Conservation (phyloP, 306 rosid species). For the Herpetospermum pedunculosum region DNA sequence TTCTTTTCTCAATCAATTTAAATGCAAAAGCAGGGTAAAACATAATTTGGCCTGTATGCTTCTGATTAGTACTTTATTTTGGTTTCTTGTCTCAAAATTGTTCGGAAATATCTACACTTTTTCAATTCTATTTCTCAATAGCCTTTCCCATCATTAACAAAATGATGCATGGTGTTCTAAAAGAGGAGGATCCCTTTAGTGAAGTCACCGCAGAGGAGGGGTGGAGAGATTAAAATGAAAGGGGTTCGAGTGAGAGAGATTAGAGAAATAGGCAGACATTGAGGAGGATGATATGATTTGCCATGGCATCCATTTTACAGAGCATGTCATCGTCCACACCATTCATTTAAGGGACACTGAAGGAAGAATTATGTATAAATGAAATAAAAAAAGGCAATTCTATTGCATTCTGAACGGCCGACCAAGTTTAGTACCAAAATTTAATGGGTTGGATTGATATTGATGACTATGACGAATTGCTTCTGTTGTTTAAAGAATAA, state of each 20-base stretch:
- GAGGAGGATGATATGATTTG: background rate
- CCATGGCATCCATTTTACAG: background rate
- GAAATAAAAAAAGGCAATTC: background rate
- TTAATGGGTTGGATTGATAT: background rate
- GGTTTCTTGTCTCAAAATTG: background rate
- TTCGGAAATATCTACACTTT: background rate
- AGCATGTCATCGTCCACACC: background rate
- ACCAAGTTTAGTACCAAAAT: background rate
- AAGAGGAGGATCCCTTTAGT: background rate
- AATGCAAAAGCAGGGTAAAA: background rate
- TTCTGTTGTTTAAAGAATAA: background rate
- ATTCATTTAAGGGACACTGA: background rate
- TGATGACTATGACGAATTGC: background rate
- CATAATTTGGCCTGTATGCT: background rate
- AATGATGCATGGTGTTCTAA: background rate
- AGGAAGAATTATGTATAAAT: background rate
- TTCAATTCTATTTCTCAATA: background rate
- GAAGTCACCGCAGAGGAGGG: background rate
- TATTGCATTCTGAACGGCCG: background rate
- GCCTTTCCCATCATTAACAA: background rate
- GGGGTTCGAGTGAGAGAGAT: background rate
- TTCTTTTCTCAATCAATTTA: background rate
- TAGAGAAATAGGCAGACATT: background rate
- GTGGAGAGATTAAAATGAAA: background rate
- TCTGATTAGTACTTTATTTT: background rate